Evolutionary conservation across 495 filamentous ascomycete species (phyloP).

Genomic region (Cenococcum geophilum): DNA sequence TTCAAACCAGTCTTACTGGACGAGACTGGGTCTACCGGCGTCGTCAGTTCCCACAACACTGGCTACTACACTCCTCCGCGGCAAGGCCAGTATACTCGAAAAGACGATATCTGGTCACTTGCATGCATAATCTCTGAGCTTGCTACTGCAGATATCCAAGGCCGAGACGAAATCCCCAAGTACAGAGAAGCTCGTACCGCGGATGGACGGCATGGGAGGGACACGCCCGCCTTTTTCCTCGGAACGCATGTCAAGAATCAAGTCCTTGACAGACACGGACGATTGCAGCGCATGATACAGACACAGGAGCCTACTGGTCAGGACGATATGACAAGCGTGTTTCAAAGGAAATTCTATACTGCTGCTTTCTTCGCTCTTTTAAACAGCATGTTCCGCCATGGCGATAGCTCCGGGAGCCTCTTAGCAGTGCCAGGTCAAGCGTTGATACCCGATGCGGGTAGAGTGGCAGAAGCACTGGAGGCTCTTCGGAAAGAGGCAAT

Average conservation of each 20-base stretch:
- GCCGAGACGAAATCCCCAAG: not conserved
- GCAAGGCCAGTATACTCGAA: conserved; percentile 8
- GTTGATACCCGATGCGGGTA: not conserved
- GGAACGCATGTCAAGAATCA: not conserved
- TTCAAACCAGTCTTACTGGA: conserved; percentile 2
- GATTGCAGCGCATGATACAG: not conserved
- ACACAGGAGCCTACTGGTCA: not conserved
- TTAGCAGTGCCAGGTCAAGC: not conserved
- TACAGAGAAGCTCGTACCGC: conserved; percentile 2
- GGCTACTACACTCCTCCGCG: conserved; percentile 8
- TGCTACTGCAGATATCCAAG: conserved; percentile 5
- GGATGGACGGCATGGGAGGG: not conserved
- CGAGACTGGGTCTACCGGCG: conserved; percentile 2
- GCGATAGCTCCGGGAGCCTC: not conserved
- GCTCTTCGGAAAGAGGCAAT: not conserved
- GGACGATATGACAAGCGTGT: not conserved
- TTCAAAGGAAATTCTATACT: not conserved
- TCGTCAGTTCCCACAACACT: conserved; percentile 5
- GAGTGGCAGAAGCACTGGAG: not conserved
- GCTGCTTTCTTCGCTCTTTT: not conserved
- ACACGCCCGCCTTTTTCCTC: not conserved
- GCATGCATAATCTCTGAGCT: conserved; percentile 6
- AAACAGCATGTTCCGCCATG: not conserved
- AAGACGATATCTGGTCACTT: conserved; percentile 4
- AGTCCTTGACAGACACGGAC: not conserved